A percentile compares a stretch with the other conserved stretches of the same genome.
These are phyloP conservation scores for Erodium texanum DNA, from an alignment of 441 rosid genomes.

Conservation along the genomic window DNA sequence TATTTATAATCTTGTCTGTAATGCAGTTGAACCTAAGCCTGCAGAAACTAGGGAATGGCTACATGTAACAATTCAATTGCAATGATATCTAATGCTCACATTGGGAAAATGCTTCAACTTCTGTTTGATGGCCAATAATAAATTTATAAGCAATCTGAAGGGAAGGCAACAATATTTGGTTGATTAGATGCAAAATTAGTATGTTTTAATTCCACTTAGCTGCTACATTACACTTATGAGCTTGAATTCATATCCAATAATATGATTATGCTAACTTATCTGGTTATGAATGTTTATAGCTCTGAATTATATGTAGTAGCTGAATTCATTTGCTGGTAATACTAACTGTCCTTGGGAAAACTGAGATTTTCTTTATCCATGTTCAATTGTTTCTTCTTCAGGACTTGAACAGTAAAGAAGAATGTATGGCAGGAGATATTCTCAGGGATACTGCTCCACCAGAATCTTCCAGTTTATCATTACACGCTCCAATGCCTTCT, in stretches of 20 bases:
- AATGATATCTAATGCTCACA: not conserved
- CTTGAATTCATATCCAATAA: not conserved
- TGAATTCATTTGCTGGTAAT: not conserved
- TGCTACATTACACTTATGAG: not conserved
- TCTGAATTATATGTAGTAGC: not conserved
- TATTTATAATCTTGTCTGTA: not conserved
- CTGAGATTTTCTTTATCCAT: constrained; percentile 14
- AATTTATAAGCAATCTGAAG: not conserved
- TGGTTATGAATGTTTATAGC: not conserved
- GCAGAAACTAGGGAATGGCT: not conserved
- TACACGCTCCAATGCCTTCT: constrained; percentile 40
- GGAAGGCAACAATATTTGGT: not conserved
- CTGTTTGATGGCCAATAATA: not conserved
- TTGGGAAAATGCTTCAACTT: not conserved
- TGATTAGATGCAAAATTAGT: not conserved
- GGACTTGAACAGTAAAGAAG: constrained; percentile 27
- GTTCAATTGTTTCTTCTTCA: constrained; percentile 19
- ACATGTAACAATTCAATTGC: not conserved
- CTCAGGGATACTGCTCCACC: constrained; percentile 28
- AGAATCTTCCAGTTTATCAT: constrained; percentile 28
- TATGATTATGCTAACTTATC: not conserved
- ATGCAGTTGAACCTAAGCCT: not conserved
- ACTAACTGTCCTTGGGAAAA: not conserved
- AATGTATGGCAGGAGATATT: constrained; percentile 25
- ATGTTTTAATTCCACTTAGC: not conserved